Conservation (phyloP, 495 filamentous ascomycete genomes). For the Neurospora intermedia region DNA sequence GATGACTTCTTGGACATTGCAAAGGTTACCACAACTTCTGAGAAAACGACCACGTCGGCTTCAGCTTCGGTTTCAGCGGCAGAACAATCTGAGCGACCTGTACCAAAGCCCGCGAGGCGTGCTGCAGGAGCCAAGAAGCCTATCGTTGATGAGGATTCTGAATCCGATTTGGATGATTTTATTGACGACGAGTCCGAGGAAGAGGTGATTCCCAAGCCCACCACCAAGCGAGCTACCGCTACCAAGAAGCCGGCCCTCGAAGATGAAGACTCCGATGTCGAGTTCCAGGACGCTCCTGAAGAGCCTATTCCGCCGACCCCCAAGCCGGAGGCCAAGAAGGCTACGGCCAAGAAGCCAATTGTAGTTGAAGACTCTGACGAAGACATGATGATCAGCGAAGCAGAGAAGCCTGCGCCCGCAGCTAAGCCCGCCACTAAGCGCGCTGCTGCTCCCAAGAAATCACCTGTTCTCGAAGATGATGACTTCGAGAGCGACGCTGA, state of each 20-base stretch:
- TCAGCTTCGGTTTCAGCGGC: neutral
- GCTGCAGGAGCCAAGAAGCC: neutral
- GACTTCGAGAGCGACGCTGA: slow-evolving; percentile 32
- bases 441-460: slow-evolving; percentile 36
- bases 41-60: slow-evolving; percentile 6
- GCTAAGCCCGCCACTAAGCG: slow-evolving; percentile 20
- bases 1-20: slow-evolving; percentile 26
- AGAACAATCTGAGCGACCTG: neutral
- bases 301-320: neutral
- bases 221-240: slow-evolving; percentile 4
- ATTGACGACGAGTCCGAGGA: neutral
- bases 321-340: neutral
- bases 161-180: neutral
- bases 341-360: slow-evolving; percentile 8
- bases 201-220: slow-evolving; percentile 2
- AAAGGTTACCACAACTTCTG: slow-evolving; percentile 9
- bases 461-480: slow-evolving; percentile 30
- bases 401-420: neutral
- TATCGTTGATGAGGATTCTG: neutral
- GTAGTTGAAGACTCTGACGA: neutral
- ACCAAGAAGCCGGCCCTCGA: neutral
- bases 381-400: neutral
- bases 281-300: neutral
- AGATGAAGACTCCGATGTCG: slow-evolving; percentile 5
- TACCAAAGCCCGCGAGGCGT: neutral